Base-by-base conservation (phyloP, 2,329 filamentous ascomycete genomes). In the Neopestalotiopsis rosae region DNA sequence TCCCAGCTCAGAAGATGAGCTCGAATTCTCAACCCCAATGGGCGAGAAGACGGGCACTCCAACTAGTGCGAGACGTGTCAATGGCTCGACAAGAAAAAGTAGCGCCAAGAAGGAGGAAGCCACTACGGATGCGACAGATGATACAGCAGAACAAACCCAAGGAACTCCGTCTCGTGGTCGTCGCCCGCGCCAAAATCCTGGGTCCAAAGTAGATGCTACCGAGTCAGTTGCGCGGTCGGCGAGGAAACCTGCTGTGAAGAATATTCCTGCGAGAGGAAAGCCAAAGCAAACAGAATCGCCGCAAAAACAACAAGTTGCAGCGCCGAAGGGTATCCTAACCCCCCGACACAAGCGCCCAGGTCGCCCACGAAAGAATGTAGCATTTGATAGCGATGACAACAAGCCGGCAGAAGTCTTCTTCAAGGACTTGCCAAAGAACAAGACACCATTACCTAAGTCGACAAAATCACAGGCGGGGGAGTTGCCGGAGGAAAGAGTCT, bases 271-370 rank as follows among this genome's bases (percentile, higher is more conserved):
- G 10, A 70, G 67, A n/a, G 65, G 70, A 61, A 56, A 68, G 56
- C 61, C 65, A 20, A 34, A 42, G 12, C 40, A 61, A 38, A 70
- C 74, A 32, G 63, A 65, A 13, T 69, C 71, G 4, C 64, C 71
- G 10, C 32, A 63, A 28, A 69, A 32, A 28, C 68, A 67, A 10
- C n/a, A 65, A 17, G 72, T 76, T 4, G 73, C 77, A 9, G 69
- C 71, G n/a, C 81, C 86, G 10, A 89, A 86, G 74, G 83, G 88
- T 7, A 91, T 90, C 67, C 75, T 90, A 57, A 86, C 87, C 2
- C 88, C 89, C 3, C 81, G 81, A 20, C 88, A 85, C 76, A 84
- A 82, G 69, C 79, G 74, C 58, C 71, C 69, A 9, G 77, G 76
- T 52, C 78, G 82, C 74, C 71, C 80, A 65, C 82, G 78, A 14